Conservation (phyloP, 805 yeast species). For the Clavispora santaluciae region DNA sequence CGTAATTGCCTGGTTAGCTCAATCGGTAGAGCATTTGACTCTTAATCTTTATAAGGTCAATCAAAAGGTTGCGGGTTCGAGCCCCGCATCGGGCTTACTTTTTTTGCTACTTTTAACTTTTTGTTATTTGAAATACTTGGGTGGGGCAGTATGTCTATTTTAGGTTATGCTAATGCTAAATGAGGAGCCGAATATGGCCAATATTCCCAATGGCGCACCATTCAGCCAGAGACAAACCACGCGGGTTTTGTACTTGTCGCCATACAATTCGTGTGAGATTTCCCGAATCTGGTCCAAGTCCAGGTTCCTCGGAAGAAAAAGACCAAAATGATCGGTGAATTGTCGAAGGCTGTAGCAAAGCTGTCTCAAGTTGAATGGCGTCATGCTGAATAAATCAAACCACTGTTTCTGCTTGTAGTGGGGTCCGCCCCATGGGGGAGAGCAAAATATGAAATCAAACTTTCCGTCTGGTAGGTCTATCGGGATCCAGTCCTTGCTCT, state of each 20-base stretch:
- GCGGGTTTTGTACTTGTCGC: slow-evolving; percentile 9
- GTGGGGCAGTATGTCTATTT: not conserved
- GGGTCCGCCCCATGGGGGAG: slow-evolving; percentile 92
- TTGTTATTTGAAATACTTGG: no score
- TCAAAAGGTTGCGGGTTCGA: slow-evolving; percentile 16
- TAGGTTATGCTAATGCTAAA: not conserved
- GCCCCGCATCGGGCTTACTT: slow-evolving; percentile 15
- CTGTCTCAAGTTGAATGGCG: slow-evolving; percentile 46
- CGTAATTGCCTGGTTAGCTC: slow-evolving; percentile 13
- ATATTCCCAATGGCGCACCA: slow-evolving; percentile 11
- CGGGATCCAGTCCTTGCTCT: slow-evolving; percentile 31
- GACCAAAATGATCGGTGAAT: slow-evolving; percentile 45
- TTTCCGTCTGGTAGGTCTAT: slow-evolving; percentile 15
- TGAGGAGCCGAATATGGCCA: slow-evolving; percentile 13
- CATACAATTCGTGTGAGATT: slow-evolving; percentile 38
- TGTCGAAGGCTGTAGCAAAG: slow-evolving; percentile 40
- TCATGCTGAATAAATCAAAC: slow-evolving; percentile 43
- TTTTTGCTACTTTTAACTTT: not conserved
- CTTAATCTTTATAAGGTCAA: slow-evolving; percentile 12
- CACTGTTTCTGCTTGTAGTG: slow-evolving; percentile 35
- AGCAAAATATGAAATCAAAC: slow-evolving; percentile 59
- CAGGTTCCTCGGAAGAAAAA: slow-evolving; percentile 62
- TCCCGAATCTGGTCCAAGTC: slow-evolving; percentile 47
- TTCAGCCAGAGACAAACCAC: slow-evolving; percentile 14
- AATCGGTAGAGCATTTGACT: slow-evolving; percentile 16